Evolutionary conservation across 2,329 filamentous ascomycete genomes (phyloP).

Genomic region (Aspergillus pseudoterreus): DNA sequence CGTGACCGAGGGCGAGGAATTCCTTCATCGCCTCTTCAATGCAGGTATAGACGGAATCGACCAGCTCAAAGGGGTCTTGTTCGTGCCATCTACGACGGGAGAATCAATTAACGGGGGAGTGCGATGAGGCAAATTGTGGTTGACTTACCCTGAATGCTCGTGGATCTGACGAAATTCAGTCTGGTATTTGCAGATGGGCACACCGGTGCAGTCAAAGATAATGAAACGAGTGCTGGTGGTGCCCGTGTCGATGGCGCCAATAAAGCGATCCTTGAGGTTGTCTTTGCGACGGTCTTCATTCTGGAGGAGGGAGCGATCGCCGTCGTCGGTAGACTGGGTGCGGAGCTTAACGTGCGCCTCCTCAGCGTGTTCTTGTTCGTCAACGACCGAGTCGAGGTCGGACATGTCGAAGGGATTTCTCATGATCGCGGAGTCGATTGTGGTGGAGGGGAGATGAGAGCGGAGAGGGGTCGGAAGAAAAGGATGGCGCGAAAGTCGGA

Average conservation of each 20-base stretch:
- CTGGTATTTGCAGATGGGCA: slow-evolving; percentile 77
- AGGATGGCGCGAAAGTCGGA: not conserved
- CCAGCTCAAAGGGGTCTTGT: slow-evolving; percentile 74
- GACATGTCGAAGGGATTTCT: slow-evolving; percentile 34
- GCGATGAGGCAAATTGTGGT: not conserved
- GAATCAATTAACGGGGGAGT: slow-evolving; percentile 2
- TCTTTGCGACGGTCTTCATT: slow-evolving; percentile 28
- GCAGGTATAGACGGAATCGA: slow-evolving; percentile 71
- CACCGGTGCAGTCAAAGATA: slow-evolving; percentile 77
- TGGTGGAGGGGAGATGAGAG: not conserved
- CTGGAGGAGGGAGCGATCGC: slow-evolving; percentile 33
- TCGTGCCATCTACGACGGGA: slow-evolving; percentile 70
- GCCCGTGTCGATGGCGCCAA: slow-evolving; percentile 86
- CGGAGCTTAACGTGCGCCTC: slow-evolving; percentile 21
- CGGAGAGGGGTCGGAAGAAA: not conserved
- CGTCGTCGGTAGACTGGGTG: slow-evolving; percentile 29
- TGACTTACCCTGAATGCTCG: slow-evolving; percentile 72
- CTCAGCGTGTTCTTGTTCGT: slow-evolving; percentile 16
- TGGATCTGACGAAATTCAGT: slow-evolving; percentile 83
- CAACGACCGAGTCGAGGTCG: slow-evolving; percentile 18
- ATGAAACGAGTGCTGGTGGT: slow-evolving; percentile 87
- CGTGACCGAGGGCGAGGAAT: slow-evolving; percentile 68
- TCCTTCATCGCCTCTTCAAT: slow-evolving; percentile 71
- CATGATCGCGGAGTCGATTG: slow-evolving; percentile 10
- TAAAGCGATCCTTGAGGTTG: slow-evolving; percentile 51